A percentile compares a stretch with the other conserved stretches of the same genome.
Conservation (phyloP, 2,329 filamentous ascomycete genomes). For the Alternaria solani region DNA sequence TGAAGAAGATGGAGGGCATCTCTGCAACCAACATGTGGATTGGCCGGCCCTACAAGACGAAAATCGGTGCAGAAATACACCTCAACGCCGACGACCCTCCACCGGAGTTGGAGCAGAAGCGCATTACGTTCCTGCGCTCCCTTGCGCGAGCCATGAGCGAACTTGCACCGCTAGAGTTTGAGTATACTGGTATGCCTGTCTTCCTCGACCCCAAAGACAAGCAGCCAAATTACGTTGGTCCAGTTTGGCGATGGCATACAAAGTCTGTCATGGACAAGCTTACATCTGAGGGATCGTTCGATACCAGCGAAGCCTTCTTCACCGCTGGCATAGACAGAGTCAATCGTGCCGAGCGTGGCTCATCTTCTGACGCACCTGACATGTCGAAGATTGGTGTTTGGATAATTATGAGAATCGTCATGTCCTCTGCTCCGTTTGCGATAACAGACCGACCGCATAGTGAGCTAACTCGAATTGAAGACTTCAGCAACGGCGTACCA, state of each 20-base stretch:
- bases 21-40: conserved; percentile 23
- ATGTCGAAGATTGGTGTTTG: neutral
- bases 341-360: neutral
- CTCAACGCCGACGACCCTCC: conserved; percentile 7
- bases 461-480: neutral
- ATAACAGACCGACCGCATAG: neutral
- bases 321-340: conserved; percentile 7
- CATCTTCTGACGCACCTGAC: neutral
- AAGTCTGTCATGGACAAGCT: neutral
- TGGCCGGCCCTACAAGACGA: conserved; percentile 1
- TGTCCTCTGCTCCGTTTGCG: neutral
- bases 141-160: conserved; percentile 19
- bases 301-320: conserved; percentile 6
- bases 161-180: conserved; percentile 18
- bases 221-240: neutral
- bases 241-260: conserved; percentile 4
- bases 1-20: conserved; percentile 22
- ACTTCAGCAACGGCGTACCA: neutral
- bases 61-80: neutral
- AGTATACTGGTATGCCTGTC: conserved; percentile 18
- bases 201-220: conserved; percentile 2
- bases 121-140: conserved; percentile 25
- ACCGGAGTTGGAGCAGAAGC: conserved; percentile 1
- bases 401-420: neutral
- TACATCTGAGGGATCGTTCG: neutral